A percentile compares a stretch with the other conserved stretches of the same genome.
phyloP scores from a whole-genome alignment of 192 early-diverging fungal species.

The Mortierella claussenii region DNA sequence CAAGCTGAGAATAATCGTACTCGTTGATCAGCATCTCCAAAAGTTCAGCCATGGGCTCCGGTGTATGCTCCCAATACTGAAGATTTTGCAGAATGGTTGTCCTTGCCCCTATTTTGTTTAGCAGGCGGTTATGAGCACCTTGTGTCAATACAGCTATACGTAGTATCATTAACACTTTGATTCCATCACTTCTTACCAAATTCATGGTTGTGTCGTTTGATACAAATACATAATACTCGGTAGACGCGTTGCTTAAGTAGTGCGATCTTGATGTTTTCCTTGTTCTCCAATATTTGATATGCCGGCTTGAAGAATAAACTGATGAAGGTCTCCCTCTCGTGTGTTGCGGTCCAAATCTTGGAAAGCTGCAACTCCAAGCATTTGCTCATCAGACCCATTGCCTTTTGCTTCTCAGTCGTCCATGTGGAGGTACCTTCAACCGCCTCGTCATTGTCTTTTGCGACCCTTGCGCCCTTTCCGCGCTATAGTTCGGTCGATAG shows the following conservation, averaged over 20 bases:
- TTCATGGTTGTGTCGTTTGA: constrained; percentile 81
- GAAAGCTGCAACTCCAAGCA: constrained; percentile 71
- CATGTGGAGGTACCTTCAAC: constrained; percentile 65
- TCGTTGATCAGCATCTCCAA: constrained; percentile 68
- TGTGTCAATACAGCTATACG: too few species aligned
- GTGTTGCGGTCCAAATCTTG: constrained; percentile 75
- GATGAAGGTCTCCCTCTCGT: constrained; percentile 76
- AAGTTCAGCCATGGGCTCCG: constrained; percentile 86
- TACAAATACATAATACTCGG: constrained; percentile 77
- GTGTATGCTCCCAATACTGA: constrained; percentile 85
- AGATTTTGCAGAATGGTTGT: constrained; percentile 85
- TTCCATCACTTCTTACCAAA: constrained; percentile 62
- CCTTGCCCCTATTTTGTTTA: constrained; percentile 70
- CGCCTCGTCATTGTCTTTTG: constrained; percentile 6
- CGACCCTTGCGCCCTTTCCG: constrained; percentile 51
- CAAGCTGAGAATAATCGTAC: constrained; percentile 73
- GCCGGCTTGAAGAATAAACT: constrained; percentile 80
- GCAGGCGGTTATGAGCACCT: too few species aligned
- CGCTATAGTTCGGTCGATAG: constrained; percentile 14
- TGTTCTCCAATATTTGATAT: constrained; percentile 86
- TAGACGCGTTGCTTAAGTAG: constrained; percentile 70
- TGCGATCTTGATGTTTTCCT: constrained; percentile 69
- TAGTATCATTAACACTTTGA: too few species aligned
- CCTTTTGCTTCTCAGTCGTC: constrained; percentile 65
- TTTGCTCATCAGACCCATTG: constrained; percentile 62